Evolutionary conservation across 192 early-diverging fungal species (phyloP).

Genomic region (Backusella tuberculispora): DNA sequence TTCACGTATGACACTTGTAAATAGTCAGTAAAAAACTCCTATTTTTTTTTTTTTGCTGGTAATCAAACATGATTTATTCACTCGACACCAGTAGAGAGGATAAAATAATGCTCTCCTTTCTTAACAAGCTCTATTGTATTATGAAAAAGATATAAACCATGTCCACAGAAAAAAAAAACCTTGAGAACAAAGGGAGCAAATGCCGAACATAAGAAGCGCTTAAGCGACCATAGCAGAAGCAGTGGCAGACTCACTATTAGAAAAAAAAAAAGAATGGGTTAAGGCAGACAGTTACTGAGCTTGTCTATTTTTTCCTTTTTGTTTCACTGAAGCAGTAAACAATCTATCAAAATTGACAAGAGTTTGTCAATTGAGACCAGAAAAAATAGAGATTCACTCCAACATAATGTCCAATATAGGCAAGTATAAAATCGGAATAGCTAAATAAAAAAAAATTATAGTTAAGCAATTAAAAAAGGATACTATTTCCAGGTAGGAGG

Average conservation of each 20-base stretch:
- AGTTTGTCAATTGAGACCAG: not conserved
- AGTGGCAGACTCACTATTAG: conserved; percentile 53
- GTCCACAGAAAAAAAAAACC: not conserved
- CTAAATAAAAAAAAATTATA: not conserved
- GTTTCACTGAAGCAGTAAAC: not conserved
- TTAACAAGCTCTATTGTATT: not conserved
- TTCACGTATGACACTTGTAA: not conserved
- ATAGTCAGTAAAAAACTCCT: not conserved
- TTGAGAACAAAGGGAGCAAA: conserved; percentile 5
- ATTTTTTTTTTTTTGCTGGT: not conserved
- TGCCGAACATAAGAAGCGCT: not conserved
- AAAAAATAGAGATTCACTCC: conserved; percentile 27
- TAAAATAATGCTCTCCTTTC: conserved; percentile 6
- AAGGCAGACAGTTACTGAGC: conserved; percentile 50
- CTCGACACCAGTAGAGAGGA: not conserved
- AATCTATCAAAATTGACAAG: too few species aligned
- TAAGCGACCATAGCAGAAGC: conserved; percentile 48
- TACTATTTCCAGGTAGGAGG: conserved; percentile 99
- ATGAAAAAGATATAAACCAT: conserved; percentile 24
- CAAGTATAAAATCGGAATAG: not conserved
- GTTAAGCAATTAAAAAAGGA: conserved; percentile 44
- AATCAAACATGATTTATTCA: not conserved
- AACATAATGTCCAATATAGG: conserved; percentile 41
- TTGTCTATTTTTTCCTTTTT: conserved; percentile 14
- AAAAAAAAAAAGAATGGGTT: conserved; percentile 40